Evolutionary conservation across 495 filamentous ascomycete species (phyloP).

Genomic region (Hypoxylon cercidicola): DNA sequence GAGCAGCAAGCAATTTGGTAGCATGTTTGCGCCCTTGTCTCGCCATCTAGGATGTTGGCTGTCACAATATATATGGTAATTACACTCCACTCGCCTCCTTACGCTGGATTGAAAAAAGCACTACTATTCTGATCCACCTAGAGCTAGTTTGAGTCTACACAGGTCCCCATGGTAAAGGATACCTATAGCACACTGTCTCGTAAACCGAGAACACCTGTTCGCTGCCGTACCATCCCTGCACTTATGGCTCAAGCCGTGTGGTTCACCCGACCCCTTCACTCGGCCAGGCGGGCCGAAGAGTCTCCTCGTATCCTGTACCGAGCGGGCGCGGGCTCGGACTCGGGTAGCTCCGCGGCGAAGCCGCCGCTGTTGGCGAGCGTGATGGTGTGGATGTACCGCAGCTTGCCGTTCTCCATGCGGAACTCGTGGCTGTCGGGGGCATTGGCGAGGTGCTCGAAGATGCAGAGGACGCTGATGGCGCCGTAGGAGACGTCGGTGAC

Average conservation of each 20-base stretch:
- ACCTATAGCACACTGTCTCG: too few species aligned
- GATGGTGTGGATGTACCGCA: conserved; percentile 57
- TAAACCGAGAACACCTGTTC: neutral
- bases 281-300: conserved; percentile 1
- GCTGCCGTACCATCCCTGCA: neutral
- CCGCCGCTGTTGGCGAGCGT: conserved; percentile 59
- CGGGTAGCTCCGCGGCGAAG: neutral
- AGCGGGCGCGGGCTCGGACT: conserved; percentile 3
- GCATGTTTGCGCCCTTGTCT: too few species aligned
- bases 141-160: neutral
- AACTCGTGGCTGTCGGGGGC: conserved; percentile 57
- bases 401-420: conserved; percentile 53
- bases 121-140: neutral
- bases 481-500: conserved; percentile 54
- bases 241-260: neutral
- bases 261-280: neutral
- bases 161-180: neutral
- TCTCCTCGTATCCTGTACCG: conserved; percentile 17
- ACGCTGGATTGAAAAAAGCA: neutral
- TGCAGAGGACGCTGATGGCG: conserved; percentile 51
- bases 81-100: too few species aligned
- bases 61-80: too few species aligned
- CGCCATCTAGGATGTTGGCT: too few species aligned
- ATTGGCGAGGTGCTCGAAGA: conserved; percentile 54
- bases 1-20: too few species aligned